A percentile compares a stretch with the other conserved stretches of the same genome.
Conservation (phyloP, 73 alveolate species). For the Symbiodinium natans region DNA sequence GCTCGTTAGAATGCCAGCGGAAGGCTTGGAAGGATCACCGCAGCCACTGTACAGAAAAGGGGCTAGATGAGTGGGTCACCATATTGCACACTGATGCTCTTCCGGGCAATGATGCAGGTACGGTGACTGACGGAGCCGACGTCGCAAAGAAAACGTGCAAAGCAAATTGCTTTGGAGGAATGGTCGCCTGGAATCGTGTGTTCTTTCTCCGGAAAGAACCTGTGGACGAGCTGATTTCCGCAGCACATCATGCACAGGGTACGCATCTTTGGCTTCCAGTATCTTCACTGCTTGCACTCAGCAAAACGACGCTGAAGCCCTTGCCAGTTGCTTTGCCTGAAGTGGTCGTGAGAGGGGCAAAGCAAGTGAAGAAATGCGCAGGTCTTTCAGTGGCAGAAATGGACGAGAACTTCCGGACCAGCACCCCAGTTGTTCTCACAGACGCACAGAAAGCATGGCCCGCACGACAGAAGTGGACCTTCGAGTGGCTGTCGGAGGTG, state of each 20-base stretch:
- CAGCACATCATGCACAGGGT: conserved; percentile 70
- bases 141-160: conserved; percentile 42
- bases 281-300: background rate
- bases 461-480: conserved; percentile 62
- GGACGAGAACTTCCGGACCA: conserved; percentile 19
- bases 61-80: conserved; percentile 31
- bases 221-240: conserved; percentile 15
- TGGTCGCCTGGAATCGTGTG: conserved; percentile 44
- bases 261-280: conserved; percentile 72
- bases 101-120: conserved; percentile 72
- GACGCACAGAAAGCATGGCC: conserved; percentile 87
- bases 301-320: background rate
- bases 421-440: conserved; percentile 62
- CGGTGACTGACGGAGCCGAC: conserved; percentile 54
- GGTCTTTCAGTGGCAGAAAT: conserved; percentile 24
- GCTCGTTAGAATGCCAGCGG: conserved; percentile 54
- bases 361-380: background rate
- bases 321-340: background rate
- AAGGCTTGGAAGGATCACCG: conserved; percentile 64
- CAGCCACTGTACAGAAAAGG: background rate
- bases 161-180: conserved; percentile 61
- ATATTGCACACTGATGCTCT: conserved; percentile 55
- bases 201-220: conserved; percentile 55
- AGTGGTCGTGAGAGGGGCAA: conserved; percentile 53
- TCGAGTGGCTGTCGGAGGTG: conserved; percentile 29